Conservation (phyloP, 768 basidiomycete species). For the Filobasidium wieringae region DNA sequence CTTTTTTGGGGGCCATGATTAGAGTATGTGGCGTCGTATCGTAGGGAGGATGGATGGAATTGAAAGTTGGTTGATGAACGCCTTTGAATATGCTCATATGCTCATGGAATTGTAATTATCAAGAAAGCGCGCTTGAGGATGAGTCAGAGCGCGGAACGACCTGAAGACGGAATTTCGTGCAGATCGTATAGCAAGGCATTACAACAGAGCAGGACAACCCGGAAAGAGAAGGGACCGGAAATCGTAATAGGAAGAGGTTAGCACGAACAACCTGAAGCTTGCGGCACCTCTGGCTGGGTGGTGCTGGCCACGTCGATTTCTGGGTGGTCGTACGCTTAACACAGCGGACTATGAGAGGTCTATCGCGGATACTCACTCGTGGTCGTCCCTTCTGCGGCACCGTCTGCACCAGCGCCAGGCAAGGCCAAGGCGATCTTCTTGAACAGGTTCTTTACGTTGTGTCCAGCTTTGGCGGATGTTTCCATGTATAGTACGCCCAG, state of each 20-base stretch:
- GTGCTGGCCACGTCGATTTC: constrained; percentile 86
- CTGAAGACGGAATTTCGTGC: too few species aligned
- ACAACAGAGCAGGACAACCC: too few species aligned
- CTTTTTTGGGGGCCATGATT: constrained; percentile 10
- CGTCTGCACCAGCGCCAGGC: constrained; percentile 68
- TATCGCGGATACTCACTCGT: constrained; percentile 15
- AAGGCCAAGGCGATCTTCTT: constrained; percentile 98
- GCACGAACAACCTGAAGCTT: constrained; percentile 77
- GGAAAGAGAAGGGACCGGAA: too few species aligned
- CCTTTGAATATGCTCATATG: too few species aligned
- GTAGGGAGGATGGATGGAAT: too few species aligned
- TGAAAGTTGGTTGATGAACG: too few species aligned
- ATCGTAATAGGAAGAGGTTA: too few species aligned
- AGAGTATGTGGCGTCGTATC: not conserved
- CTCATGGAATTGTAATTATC: too few species aligned
- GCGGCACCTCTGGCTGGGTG: constrained; percentile 57
- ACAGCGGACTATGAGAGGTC: not conserved
- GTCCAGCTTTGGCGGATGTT: constrained; percentile 96
- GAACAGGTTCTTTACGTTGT: constrained; percentile 97
- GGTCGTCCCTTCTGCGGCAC: constrained; percentile 47
- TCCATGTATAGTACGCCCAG: constrained; percentile 98
- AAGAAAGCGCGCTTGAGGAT: too few species aligned
- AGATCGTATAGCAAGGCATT: too few species aligned
- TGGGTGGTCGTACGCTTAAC: constrained; percentile 32
- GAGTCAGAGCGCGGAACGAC: too few species aligned